Conservation (phyloP, 1,284 basidiomycete species). For the Fomes fomentarius region DNA sequence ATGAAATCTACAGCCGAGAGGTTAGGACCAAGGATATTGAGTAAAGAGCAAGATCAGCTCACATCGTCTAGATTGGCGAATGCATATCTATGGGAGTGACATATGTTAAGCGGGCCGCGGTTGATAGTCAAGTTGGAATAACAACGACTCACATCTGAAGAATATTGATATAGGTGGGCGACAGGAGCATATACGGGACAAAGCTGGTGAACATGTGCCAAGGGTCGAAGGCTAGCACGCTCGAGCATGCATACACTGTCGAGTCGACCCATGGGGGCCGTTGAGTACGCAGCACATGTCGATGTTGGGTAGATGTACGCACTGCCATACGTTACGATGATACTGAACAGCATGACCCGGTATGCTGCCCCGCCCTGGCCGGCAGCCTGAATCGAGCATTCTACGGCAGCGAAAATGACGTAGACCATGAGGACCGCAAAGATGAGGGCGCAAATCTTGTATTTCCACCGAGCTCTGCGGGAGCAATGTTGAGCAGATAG, state of each 20-base stretch:
- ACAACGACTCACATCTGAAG: conserved; percentile 70
- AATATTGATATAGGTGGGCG: conserved; percentile 88
- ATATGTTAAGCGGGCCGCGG: conserved; percentile 1
- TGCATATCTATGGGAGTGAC: conserved; percentile 56
- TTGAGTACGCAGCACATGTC: background rate
- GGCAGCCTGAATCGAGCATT: conserved; percentile 75
- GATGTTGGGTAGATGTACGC: conserved; percentile 26
- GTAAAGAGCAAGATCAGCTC: conserved; percentile 20
- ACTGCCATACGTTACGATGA: conserved; percentile 87
- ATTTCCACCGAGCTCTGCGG: conserved; percentile 81
- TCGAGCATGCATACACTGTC: conserved; percentile 73
- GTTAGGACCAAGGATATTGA: background rate
- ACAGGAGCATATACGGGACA: conserved; percentile 85
- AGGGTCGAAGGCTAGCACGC: conserved; percentile 90
- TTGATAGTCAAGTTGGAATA: background rate
- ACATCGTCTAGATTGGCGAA: conserved; percentile 85
- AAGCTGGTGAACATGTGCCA: conserved; percentile 95
- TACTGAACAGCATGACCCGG: conserved; percentile 81
- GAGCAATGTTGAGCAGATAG: background rate
- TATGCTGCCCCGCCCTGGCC: conserved; percentile 67
- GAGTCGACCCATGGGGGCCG: background rate
- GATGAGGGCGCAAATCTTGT: conserved; percentile 77
- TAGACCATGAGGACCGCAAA: conserved; percentile 86
- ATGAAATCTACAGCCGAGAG: conserved; percentile 80
- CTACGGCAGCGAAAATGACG: conserved; percentile 74